Conservation (phyloP, 2,329 filamentous ascomycete genomes). For the Neurospora sp. region DNA sequence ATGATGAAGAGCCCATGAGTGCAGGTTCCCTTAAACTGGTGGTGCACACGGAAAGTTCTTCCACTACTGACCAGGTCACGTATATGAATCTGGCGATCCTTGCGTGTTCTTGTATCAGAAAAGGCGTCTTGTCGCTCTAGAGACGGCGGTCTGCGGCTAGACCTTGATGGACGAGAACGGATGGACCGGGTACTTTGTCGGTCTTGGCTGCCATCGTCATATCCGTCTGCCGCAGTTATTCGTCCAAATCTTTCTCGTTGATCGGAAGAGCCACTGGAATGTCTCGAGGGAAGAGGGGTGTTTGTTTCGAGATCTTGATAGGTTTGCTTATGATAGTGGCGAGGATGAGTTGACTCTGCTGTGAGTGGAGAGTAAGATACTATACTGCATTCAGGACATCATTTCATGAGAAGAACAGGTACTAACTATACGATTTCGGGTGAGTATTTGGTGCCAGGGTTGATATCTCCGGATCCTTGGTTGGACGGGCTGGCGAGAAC, state of each 20-base stretch:
- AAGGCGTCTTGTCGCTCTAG: constrained; percentile 39
- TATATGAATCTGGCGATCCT: constrained; percentile 5
- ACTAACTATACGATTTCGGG: neutral
- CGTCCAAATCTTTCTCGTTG: neutral
- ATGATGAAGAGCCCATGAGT: neutral
- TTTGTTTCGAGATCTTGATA: neutral
- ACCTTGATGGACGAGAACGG: neutral
- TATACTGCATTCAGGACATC: neutral
- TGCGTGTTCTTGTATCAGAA: constrained; percentile 29
- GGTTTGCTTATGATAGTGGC: neutral
- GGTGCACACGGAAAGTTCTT: neutral
- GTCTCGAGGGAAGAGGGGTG: neutral
- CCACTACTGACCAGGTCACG: neutral
- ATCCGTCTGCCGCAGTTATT: neutral
- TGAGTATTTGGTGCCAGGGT: neutral
- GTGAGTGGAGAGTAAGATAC: neutral
- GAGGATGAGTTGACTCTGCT: neutral
- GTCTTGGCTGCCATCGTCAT: neutral
- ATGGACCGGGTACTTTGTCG: neutral
- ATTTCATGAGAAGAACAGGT: neutral
- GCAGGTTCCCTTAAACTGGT: neutral
- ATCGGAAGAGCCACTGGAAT: neutral
- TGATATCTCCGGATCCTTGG: neutral
- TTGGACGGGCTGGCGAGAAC: neutral
- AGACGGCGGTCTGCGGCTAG: constrained; percentile 26